Evolutionary conservation across 768 basidiomycete species (phyloP).

Genomic region (Podaxis sp.): DNA sequence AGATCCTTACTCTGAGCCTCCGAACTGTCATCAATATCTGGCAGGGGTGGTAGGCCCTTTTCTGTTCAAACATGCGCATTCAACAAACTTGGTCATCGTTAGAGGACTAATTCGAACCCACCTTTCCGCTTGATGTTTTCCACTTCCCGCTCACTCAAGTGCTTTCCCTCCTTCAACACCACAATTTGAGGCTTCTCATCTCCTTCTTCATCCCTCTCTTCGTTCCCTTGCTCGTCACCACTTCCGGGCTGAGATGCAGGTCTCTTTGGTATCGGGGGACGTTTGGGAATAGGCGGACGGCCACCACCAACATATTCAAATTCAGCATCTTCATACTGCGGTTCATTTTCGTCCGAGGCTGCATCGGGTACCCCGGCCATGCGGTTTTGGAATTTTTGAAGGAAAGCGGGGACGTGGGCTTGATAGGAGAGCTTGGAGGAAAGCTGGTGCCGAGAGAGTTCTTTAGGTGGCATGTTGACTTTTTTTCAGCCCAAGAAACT

Average conservation of each 20-base stretch:
- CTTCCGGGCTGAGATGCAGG: constrained; percentile 71
- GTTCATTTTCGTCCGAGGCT: constrained; percentile 48
- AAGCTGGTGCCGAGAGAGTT: constrained; percentile 70
- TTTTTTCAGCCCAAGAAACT: not conserved
- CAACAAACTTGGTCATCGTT: not conserved
- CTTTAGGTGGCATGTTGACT: constrained; percentile 47
- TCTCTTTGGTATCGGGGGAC: constrained; percentile 71
- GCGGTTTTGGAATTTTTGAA: constrained; percentile 63
- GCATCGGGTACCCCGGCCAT: constrained; percentile 54
- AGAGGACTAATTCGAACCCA: constrained; percentile 28
- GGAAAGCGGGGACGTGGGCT: constrained; percentile 59
- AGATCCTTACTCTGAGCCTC: constrained; percentile 22
- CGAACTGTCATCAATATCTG: constrained; percentile 32
- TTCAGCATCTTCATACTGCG: constrained; percentile 32
- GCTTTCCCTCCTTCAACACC: constrained; percentile 85
- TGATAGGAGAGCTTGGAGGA: constrained; percentile 70
- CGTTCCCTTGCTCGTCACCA: constrained; percentile 34
- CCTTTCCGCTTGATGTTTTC: constrained; percentile 78
- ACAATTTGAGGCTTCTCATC: constrained; percentile 91
- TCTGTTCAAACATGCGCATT: constrained; percentile 34
- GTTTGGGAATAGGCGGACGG: constrained; percentile 69
- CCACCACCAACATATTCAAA: constrained; percentile 70
- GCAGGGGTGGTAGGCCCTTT: constrained; percentile 59
- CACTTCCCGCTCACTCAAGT: constrained; percentile 75
- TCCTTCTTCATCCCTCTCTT: constrained; percentile 54